Evolutionary conservation across 441 rosid genomes (phyloP), one percentile per base, ranked within the genome.

Genomic region (Biscutella auriculata): DNA sequence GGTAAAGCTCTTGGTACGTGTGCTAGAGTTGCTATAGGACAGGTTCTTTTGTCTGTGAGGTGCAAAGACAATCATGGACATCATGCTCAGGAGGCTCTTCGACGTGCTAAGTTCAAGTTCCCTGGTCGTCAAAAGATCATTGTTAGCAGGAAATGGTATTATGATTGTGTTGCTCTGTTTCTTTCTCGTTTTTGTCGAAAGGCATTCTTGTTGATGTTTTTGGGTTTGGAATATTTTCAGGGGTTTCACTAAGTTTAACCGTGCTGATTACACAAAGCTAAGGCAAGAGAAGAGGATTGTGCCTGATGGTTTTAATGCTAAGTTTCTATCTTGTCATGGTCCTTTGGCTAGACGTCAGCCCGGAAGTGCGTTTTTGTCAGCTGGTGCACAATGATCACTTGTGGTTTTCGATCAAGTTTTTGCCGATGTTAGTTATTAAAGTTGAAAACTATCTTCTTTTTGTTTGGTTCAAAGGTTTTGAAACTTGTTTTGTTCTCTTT

Each of bases 1-100:
- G 87, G 87, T 8, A 77, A 81, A 14, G 83, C 87, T 0, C 77
- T 68, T 43, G 87, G 83, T 10, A 69, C 76, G 9, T 81, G 84
- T 65, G 87, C 84, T 2, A 71, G 83, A 6, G 84, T 81, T 5
- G 67, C 66, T 0, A 88, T 88, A 5, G 95, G 97, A 2, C 95
- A 85, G 77, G 95, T 85, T 32, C 77, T 88, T 14, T 72, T 88
- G 21, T 89, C 93, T 80, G 95, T 86, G 49, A 79, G 97, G 16
- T 89, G 97, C 65, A 88, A 81, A 76, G 92, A 88, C 40, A 77
- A 53, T 61, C 88, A 85, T 67, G 77, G 88, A 21, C 67, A 47
- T n/a, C 83, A 88, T 65, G 97, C 97, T n/a, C 92, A 85, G 67
- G 90, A 87, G 73, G 97, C 97, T 56, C 88, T 87, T 7, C 81